Percentiles rank a stretch among this genome's conserved stretches.
phyloP scores from a whole-genome alignment of 139 green algal genomes.

The Marvania coccoides region DNA sequence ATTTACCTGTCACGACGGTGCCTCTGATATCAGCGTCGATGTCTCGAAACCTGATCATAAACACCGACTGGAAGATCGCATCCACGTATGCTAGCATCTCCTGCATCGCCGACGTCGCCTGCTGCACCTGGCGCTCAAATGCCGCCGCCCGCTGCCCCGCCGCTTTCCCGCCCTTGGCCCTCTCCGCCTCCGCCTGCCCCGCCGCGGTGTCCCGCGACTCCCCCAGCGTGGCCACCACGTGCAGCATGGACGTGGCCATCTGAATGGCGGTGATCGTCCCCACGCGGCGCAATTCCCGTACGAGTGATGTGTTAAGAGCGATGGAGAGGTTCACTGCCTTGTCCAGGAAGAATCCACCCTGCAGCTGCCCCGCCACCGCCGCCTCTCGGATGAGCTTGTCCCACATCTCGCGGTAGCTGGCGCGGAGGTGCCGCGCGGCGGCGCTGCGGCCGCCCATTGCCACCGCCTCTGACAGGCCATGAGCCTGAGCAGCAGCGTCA shows the following conservation, averaged over 20 bases:
- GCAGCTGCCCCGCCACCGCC: conserved; percentile 33
- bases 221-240: conserved; percentile 23
- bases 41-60: conserved; percentile 60
- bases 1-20: conserved; percentile 57
- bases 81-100: conserved; percentile 43
- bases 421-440: conserved; percentile 9
- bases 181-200: conserved; percentile 56
- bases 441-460: neutral
- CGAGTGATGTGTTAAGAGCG: conserved; percentile 53
- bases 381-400: conserved; percentile 22
- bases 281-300: conserved; percentile 48
- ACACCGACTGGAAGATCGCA: conserved; percentile 49
- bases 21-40: conserved; percentile 57
- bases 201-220: conserved; percentile 47
- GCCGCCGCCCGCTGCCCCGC: conserved; percentile 14
- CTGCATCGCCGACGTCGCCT: conserved; percentile 27
- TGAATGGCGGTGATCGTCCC: conserved; percentile 61
- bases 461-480: neutral
- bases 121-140: conserved; percentile 40
- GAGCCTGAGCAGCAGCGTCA: neutral
- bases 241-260: conserved; percentile 57
- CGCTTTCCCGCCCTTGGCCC: conserved; percentile 3
- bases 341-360: conserved; percentile 52
- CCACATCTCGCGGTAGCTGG: conserved; percentile 56
- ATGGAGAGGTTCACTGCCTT: conserved; percentile 40